Percentiles rank a stretch among this genome's conserved stretches.
Evolutionary conservation across 371 early-diverging fungal species (phyloP).

Genomic region (Rhizomucor miehei): DNA sequence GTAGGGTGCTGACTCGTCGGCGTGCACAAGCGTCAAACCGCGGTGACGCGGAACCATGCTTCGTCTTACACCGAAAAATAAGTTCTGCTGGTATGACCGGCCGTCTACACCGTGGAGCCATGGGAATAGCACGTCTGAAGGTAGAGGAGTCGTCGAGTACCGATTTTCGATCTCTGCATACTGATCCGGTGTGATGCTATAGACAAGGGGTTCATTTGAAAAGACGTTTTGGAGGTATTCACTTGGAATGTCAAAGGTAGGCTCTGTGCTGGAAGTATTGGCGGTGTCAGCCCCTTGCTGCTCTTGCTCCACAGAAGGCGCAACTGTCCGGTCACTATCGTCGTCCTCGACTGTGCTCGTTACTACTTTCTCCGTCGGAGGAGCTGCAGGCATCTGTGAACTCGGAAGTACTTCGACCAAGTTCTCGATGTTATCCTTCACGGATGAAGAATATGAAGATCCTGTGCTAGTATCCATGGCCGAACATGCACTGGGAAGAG

Average conservation of each 20-base stretch:
- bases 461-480: no score
- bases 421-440: no score
- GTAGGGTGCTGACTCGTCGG: constrained; percentile 17
- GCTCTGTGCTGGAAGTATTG: neutral
- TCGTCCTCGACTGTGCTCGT: constrained; percentile 12
- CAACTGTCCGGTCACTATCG: constrained; percentile 8
- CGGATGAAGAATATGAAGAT: no score
- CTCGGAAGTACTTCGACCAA: no score
- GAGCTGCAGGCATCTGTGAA: no score
- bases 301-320: constrained; percentile 7
- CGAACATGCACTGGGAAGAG: no score
- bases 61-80: constrained; percentile 56
- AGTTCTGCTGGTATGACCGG: constrained; percentile 43
- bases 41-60: constrained; percentile 42
- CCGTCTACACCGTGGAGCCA: constrained; percentile 71
- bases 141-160: constrained; percentile 45
- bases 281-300: no score
- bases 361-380: no score
- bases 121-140: constrained; percentile 58
- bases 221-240: constrained; percentile 5
- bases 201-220: constrained; percentile 3
- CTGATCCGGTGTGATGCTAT: constrained; percentile 18
- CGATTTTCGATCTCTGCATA: constrained; percentile 9
- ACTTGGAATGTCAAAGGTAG: constrained; percentile 13
- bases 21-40: constrained; percentile 41